Evolutionary conservation across 2,329 filamentous ascomycete genomes (phyloP).

Genomic region (Colletotrichum liaoningense): DNA sequence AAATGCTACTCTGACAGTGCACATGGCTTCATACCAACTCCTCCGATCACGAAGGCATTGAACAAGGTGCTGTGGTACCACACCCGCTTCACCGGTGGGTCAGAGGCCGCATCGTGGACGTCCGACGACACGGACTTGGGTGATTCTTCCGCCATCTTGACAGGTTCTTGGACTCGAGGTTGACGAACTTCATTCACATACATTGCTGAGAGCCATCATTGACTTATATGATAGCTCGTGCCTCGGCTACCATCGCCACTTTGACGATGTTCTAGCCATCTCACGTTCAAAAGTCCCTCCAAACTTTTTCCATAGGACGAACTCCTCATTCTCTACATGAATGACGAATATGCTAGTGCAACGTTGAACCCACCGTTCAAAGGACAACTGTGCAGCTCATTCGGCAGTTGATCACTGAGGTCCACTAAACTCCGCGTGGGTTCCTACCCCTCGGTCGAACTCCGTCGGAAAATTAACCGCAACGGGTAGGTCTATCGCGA

Average conservation of each 20-base stretch:
- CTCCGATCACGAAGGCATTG: conserved; percentile 64
- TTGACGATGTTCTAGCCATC: not conserved
- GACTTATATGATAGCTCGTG: not conserved
- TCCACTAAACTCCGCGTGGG: not conserved
- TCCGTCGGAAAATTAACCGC: conserved; percentile 13
- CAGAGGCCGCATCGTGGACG: not conserved
- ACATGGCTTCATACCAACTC: conserved; percentile 51
- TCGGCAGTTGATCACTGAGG: not conserved
- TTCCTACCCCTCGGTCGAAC: not conserved
- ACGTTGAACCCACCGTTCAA: conserved; percentile 12
- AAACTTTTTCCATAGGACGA: not conserved
- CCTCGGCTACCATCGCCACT: not conserved
- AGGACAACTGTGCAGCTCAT: not conserved
- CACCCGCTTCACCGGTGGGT: conserved; percentile 12
- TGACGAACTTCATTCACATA: not conserved
- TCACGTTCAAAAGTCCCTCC: not conserved
- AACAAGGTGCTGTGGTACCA: conserved; percentile 66
- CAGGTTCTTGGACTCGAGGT: not conserved
- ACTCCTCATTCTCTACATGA: conserved; percentile 17
- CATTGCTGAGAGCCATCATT: not conserved
- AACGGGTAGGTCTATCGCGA: not conserved
- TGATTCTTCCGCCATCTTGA: conserved; percentile 21
- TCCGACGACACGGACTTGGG: conserved; percentile 1
- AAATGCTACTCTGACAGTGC: not conserved
- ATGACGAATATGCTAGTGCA: conserved; percentile 32